phyloP scores from a whole-genome alignment of 371 early-diverging fungal genomes.

The Rhizomucor miehei region DNA sequence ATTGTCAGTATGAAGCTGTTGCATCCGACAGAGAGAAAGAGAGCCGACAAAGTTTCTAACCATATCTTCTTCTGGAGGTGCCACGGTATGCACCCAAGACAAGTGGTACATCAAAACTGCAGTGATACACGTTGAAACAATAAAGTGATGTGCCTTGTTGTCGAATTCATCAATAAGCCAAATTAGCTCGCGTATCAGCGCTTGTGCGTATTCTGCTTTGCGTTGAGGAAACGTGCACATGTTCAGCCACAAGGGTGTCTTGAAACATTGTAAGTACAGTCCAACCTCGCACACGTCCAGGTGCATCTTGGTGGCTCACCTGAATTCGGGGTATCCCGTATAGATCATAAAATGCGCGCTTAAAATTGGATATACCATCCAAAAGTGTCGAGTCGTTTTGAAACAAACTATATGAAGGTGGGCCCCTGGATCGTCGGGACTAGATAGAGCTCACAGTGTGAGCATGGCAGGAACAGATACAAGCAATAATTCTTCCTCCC shows the following conservation, averaged over 20 bases:
- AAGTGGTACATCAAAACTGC: slow-evolving; percentile 57
- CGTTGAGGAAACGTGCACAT: slow-evolving; percentile 63
- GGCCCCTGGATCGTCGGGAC: slow-evolving; percentile 19
- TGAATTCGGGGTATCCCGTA: slow-evolving; percentile 63
- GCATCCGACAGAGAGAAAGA: neutral
- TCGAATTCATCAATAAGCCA: slow-evolving; percentile 47
- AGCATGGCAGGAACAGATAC: neutral
- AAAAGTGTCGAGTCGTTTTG: slow-evolving; percentile 50
- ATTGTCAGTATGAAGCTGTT: too few species aligned
- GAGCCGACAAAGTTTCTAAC: slow-evolving; percentile 12
- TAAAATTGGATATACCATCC: slow-evolving; percentile 52
- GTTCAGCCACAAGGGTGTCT: slow-evolving; percentile 67
- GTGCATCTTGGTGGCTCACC: slow-evolving; percentile 26
- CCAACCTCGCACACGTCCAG: neutral
- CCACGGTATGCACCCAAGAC: slow-evolving; percentile 66
- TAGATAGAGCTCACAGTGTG: neutral
- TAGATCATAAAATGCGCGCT: slow-evolving; percentile 47
- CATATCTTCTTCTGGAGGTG: slow-evolving; percentile 44
- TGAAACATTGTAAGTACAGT: slow-evolving; percentile 1
- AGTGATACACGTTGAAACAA: slow-evolving; percentile 55
- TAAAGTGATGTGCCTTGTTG: slow-evolving; percentile 34
- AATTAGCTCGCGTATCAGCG: slow-evolving; percentile 49
- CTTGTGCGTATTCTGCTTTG: slow-evolving; percentile 42
- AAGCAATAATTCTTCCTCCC: neutral
- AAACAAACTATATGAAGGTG: slow-evolving; percentile 37